A percentile compares a stretch with the other conserved stretches of the same genome.
These are phyloP conservation scores for Lachnellula cervina DNA, from an alignment of 2,329 filamentous ascomycete species.

Conservation along the genomic window DNA sequence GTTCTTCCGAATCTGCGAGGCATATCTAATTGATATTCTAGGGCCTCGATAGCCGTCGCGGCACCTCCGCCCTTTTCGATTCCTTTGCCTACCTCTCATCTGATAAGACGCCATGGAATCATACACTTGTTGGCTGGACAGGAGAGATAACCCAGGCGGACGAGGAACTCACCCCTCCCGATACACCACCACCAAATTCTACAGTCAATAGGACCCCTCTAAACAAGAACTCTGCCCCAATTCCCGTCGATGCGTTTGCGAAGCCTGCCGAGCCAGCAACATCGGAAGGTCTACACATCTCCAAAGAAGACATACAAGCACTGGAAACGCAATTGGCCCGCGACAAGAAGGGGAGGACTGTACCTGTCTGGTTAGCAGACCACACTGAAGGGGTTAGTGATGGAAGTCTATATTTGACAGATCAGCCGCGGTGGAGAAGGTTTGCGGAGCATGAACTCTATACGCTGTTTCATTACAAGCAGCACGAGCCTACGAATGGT, in stretches of 20 bases:
- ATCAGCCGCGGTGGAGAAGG: constrained; percentile 80
- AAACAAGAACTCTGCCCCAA: constrained; percentile 73
- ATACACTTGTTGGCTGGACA: constrained; percentile 91
- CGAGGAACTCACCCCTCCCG: constrained; percentile 39
- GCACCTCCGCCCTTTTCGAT: constrained; percentile 88
- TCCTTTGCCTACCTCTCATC: constrained; percentile 85
- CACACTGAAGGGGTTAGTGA: constrained; percentile 60
- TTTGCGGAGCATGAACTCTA: constrained; percentile 92
- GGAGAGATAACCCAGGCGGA: constrained; percentile 68
- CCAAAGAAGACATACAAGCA: constrained; percentile 61
- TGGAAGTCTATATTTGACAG: constrained; percentile 66
- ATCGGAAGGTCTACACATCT: constrained; percentile 66
- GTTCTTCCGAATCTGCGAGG: background rate
- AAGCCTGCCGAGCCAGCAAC: constrained; percentile 53
- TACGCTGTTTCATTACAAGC: constrained; percentile 93
- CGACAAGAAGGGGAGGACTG: constrained; percentile 69
- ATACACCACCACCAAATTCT: constrained; percentile 45
- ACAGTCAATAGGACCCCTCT: constrained; percentile 45
- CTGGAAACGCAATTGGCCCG: constrained; percentile 71
- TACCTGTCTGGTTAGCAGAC: constrained; percentile 86
- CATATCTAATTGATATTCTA: constrained; percentile 34
- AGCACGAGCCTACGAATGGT: constrained; percentile 83
- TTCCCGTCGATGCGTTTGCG: constrained; percentile 62
- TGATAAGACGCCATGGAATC: constrained; percentile 79
- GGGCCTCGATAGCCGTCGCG: constrained; percentile 72